A percentile compares a stretch with the other conserved stretches of the same genome.
Conservation (phyloP, 306 rosid species). For the Cucumis sativus region Cucumber_9930_V3 NC_026657.2:39032001-39032500, state of each 20-base stretch:
- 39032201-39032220: constrained; percentile 1
- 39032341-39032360: not conserved
- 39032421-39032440: not conserved
- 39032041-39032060: not conserved
- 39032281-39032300: constrained; percentile 27
- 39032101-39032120: not conserved
- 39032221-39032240: constrained; percentile 14
- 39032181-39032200: not conserved
- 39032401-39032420: not conserved
- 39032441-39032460: not conserved
- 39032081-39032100: constrained; percentile 4
- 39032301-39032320: constrained; percentile 20
- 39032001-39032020: constrained; percentile 36
- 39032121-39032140: constrained; percentile 59
- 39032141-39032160: constrained; percentile 51
- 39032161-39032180: constrained; percentile 52
- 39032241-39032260: constrained; percentile 34
- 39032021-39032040: constrained; percentile 27
- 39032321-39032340: constrained; percentile 19
- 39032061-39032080: not conserved
- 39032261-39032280: constrained; percentile 28
- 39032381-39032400: not conserved
- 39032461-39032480: constrained; percentile 15
- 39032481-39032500: constrained; percentile 19
- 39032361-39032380: constrained; percentile 4